Evolutionary conservation across 257 asterid genomes (phyloP).

Genomic region (Capsicum pubescens): DNA sequence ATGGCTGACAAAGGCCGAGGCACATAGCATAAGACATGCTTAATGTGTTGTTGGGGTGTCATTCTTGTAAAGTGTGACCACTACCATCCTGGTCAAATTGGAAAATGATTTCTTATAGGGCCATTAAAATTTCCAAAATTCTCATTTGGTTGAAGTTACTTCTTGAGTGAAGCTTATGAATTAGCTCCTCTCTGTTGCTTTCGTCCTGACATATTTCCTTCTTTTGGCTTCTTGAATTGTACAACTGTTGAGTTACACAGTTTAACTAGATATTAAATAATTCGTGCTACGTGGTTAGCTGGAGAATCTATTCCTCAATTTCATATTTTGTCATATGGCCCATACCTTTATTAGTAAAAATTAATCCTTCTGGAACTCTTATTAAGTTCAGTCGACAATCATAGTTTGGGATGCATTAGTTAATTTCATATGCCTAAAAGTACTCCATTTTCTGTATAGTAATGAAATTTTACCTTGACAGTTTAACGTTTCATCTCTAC

Average conservation of each 20-base stretch:
- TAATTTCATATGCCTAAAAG: background rate
- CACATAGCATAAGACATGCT: background rate
- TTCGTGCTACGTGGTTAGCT: background rate
- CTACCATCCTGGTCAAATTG: background rate
- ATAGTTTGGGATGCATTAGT: background rate
- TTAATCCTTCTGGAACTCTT: background rate
- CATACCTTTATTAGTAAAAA: background rate
- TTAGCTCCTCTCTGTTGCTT: background rate
- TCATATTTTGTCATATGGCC: conserved; percentile 1
- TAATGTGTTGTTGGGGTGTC: background rate
- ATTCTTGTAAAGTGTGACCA: background rate
- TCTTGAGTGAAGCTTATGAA: conserved; percentile 9
- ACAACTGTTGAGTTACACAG: background rate
- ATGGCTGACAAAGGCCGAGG: background rate
- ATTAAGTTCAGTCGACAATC: background rate
- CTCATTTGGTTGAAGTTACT: conserved; percentile 8
- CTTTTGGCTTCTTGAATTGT: conserved; percentile 20
- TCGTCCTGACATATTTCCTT: background rate
- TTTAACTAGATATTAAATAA: background rate
- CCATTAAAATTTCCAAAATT: background rate
- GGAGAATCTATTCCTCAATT: background rate
- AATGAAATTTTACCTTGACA: conserved; percentile 42
- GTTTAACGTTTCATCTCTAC: conserved; percentile 91
- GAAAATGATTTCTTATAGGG: background rate
- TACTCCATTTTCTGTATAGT: conserved; percentile 29